Evolutionary conservation across 108 stramenopile genomes (phyloP).

Genomic region (Phaeodactylum tricornutum): DNA sequence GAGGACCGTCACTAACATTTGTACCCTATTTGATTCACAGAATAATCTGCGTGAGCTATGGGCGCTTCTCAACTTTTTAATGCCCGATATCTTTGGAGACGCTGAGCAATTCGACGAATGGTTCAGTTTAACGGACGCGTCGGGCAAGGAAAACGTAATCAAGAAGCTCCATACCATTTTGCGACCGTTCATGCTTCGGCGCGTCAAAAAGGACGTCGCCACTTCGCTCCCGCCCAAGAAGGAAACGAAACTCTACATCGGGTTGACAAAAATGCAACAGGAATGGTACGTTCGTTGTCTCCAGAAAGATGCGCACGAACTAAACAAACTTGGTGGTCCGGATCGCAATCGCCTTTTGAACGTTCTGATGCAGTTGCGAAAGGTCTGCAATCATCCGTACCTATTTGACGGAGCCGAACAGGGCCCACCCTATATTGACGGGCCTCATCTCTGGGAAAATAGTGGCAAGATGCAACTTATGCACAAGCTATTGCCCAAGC

Average conservation of each 20-base stretch:
- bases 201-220: constrained; percentile 97
- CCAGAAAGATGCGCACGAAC: constrained; percentile 84
- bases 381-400: constrained; percentile 99
- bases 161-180: constrained; percentile 95
- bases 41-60: constrained; percentile 93
- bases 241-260: constrained; percentile 90
- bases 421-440: constrained; percentile 94
- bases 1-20: no score
- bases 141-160: constrained; percentile 88
- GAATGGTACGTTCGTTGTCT: constrained; percentile 92
- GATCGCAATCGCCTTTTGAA: constrained; percentile 87
- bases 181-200: constrained; percentile 96
- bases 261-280: constrained; percentile 92
- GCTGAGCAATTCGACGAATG: constrained; percentile 94
- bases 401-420: constrained; percentile 96
- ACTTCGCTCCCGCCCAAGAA: constrained; percentile 91
- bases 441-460: constrained; percentile 97
- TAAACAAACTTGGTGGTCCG: constrained; percentile 91
- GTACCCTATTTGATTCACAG: constrained; percentile 23
- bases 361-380: constrained; percentile 96
- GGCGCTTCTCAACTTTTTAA: constrained; percentile 87
- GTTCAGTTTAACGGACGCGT: constrained; percentile 71
- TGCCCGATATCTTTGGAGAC: constrained; percentile 94
- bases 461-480: constrained; percentile 87
- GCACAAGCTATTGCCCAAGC: constrained; percentile 91